Base-by-base conservation (phyloP, 2,329 filamentous ascomycete genomes). In the Malbranchea zuffiana region DNA sequence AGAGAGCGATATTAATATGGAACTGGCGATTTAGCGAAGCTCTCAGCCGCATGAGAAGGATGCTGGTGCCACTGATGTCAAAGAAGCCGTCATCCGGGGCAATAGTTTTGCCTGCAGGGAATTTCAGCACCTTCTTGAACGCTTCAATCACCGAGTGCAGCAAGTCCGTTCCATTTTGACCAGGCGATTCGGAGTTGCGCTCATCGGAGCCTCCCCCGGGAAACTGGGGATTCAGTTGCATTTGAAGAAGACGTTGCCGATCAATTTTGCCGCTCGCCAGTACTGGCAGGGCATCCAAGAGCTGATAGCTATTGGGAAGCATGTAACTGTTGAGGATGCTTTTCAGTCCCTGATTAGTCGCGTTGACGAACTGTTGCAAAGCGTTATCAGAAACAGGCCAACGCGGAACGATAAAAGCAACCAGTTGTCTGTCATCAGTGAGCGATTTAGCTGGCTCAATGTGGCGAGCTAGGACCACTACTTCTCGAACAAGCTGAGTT, bases 281-380 rank as follows among this genome's bases (percentile, higher is more conserved):
- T 19, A 40, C 38, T 6, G 38, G 38, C 19, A 40, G 32, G n/a
- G 32, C 17, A 32, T 40, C 38, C 11, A 40, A 19, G 27, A 40
- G 36, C 21, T 40, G 38, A 16, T 40, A 40, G 23, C 38, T 33
- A 24, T 40, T 40, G 11, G 38, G 38, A 27, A 40, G 32, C 38
- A 40, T 40, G 17, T 40, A 40, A 16, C 24, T 35, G 18, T 40
- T 40, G 8, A 40, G 26, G 21, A 36, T 16, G 11, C 6, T 10
- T 15, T 33, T 33, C 25, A 33, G 26, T 8, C 12, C 29, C 21
- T 40, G 35, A 7, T 18, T 35, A n/a, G 30, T 16, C 11, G 29
- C 20, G 3, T 32, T 33, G 24, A 40, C 35, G 5, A 33, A 19
- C 21, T 36, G 38, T 16, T 40, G 35, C 19, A 19, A 16, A 20